A percentile compares a stretch with the other conserved stretches of the same genome.
These are phyloP conservation scores for Diversispora epigaea DNA, from an alignment of 192 early-diverging fungal genomes.

Conservation along the genomic window DNA sequence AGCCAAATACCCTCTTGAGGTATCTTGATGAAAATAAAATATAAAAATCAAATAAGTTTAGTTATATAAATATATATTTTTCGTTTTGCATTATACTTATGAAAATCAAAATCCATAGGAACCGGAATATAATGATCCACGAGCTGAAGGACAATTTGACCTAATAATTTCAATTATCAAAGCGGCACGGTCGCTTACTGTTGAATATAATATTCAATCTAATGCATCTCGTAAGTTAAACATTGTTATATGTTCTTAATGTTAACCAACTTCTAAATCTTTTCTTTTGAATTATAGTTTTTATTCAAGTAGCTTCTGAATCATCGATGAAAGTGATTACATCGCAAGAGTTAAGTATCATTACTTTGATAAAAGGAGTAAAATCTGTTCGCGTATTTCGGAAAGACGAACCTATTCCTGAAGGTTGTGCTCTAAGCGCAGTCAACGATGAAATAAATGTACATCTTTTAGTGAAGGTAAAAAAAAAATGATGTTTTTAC, in stretches of 20 bases:
- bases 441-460: conserved; percentile 71
- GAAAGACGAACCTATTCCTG: conserved; percentile 58
- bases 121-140: conserved; percentile 56
- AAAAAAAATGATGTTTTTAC: background rate
- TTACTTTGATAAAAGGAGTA: conserved; percentile 71
- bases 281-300: background rate
- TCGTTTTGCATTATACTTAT: background rate
- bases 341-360: conserved; percentile 63
- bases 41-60: background rate
- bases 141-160: conserved; percentile 81
- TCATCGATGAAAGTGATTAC: conserved; percentile 48
- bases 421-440: conserved; percentile 74
- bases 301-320: conserved; percentile 37
- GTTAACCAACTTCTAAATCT: background rate
- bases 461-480: conserved; percentile 73
- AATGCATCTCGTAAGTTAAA: conserved; percentile 57
- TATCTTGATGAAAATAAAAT: background rate
- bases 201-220: conserved; percentile 75
- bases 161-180: conserved; percentile 73
- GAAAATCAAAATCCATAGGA: conserved; percentile 33
- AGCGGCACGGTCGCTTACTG: conserved; percentile 73
- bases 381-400: conserved; percentile 64
- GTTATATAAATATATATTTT: background rate
- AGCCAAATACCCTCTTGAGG: conserved; percentile 57
- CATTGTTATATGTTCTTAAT: background rate